Evolutionary conservation across 768 basidiomycete genomes (phyloP).

Genomic region (Leccinum subtestaceum): DNA sequence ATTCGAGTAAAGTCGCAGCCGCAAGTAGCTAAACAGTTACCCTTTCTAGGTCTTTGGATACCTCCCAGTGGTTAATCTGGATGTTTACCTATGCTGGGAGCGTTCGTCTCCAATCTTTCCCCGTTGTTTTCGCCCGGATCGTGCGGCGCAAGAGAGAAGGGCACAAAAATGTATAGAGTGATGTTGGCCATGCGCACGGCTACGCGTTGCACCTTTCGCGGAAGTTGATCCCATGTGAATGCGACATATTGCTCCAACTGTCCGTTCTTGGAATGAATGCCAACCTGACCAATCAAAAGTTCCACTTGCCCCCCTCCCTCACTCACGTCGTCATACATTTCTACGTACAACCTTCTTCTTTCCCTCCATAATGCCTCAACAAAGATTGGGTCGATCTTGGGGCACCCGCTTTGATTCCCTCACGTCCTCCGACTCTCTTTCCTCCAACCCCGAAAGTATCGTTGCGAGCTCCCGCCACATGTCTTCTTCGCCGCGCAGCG

Average conservation of each 20-base stretch:
- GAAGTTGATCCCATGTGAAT: slow-evolving; percentile 24
- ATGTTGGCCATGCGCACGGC: slow-evolving; percentile 11
- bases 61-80: slow-evolving; percentile 8
- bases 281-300: slow-evolving; percentile 17
- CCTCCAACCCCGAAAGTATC: slow-evolving; percentile 33
- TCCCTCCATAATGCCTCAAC: slow-evolving; percentile 42
- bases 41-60: slow-evolving; percentile 12
- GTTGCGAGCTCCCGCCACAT: slow-evolving; percentile 5
- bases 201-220: slow-evolving; percentile 18
- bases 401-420: slow-evolving; percentile 73
- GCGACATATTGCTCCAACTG: slow-evolving; percentile 17
- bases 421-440: slow-evolving; percentile 46
- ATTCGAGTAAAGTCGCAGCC: slow-evolving; percentile 4
- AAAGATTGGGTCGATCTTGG: slow-evolving; percentile 52
- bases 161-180: slow-evolving; percentile 25
- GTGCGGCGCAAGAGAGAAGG: slow-evolving; percentile 29
- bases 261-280: slow-evolving; percentile 20
- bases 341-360: slow-evolving; percentile 11
- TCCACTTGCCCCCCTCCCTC: slow-evolving; percentile 8
- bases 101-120: slow-evolving; percentile 16
- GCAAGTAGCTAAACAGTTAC: slow-evolving; percentile 21
- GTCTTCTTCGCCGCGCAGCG: slow-evolving; percentile 16
- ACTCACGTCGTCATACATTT: slow-evolving; percentile 13
- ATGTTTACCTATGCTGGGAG: slow-evolving; percentile 9
- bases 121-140: slow-evolving; percentile 25